Evolutionary conservation across 192 early-diverging fungal species (phyloP).

Genomic region (Polychytrium aggregatum): DNA sequence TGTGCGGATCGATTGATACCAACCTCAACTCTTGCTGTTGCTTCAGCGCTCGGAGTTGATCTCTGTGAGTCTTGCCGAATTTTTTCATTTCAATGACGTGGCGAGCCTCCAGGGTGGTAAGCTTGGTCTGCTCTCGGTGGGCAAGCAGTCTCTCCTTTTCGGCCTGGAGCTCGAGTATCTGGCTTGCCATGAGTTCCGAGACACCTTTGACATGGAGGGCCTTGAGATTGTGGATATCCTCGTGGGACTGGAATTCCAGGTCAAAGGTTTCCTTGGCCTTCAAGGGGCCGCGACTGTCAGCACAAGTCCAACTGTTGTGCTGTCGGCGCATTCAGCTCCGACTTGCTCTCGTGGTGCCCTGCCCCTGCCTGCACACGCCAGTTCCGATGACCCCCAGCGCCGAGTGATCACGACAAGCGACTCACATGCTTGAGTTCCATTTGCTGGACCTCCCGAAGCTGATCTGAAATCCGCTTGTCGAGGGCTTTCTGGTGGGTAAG

Average conservation of each 20-base stretch:
- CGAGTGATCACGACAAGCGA: no score
- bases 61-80: constrained; percentile 10
- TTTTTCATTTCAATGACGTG: constrained; percentile 3
- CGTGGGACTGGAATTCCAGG: constrained; percentile 12
- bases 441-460: constrained; percentile 17
- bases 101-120: constrained; percentile 2
- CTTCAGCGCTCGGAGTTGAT: constrained; percentile 22
- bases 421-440: no score
- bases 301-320: no score
- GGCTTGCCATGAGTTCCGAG: neutral
- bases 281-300: no score
- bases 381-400: no score
- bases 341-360: no score
- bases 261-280: constrained; percentile 22
- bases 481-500: no score
- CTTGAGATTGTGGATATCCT: constrained; percentile 3
- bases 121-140: no score
- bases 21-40: constrained; percentile 12
- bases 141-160: constrained; percentile 11
- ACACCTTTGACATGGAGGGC: neutral
- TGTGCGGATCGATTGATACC: no score
- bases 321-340: no score
- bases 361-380: no score
- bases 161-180: constrained; percentile 13
- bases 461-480: constrained; percentile 19